Conservation (phyloP, 192 early-diverging fungal species). For the Diversispora epigaea region DNA sequence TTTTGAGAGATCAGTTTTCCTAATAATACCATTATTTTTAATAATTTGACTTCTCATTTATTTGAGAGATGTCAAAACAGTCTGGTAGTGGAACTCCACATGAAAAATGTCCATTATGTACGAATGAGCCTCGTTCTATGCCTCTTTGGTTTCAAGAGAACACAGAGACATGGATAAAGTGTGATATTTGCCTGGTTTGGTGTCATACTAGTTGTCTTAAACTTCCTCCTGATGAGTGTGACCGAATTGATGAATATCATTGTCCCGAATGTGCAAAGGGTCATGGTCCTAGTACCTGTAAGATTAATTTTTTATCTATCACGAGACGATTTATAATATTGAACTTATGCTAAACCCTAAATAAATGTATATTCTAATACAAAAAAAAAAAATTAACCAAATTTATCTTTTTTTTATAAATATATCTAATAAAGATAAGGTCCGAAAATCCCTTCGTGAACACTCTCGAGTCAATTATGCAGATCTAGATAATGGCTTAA, state of each 20-base stretch:
- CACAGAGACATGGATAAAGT: constrained; percentile 62
- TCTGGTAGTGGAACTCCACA: neutral
- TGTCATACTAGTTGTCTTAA: constrained; percentile 67
- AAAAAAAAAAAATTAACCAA: neutral
- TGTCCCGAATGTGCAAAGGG: constrained; percentile 53
- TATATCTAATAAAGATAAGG: constrained; percentile 38
- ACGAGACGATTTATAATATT: too few relatives aligned
- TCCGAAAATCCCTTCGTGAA: constrained; percentile 59
- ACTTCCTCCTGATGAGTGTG: constrained; percentile 54
- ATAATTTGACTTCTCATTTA: too few relatives aligned
- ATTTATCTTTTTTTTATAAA: constrained; percentile 1
- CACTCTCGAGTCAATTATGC: constrained; percentile 76
- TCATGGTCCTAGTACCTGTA: constrained; percentile 62
- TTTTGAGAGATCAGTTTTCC: too few relatives aligned
- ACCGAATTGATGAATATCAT: constrained; percentile 64
- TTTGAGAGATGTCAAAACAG: too few relatives aligned
- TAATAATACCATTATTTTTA: too few relatives aligned
- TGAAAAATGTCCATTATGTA: neutral
- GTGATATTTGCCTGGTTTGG: constrained; percentile 65
- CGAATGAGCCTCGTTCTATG: neutral
- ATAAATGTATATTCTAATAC: too few relatives aligned
- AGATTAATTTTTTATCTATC: neutral
- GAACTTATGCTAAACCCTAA: too few relatives aligned
- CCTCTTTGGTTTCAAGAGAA: constrained; percentile 19
- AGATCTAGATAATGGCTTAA: constrained; percentile 73